Base-by-base conservation (phyloP, 2,329 filamentous ascomycete species). In the Lasiodiplodia theobromae region DNA sequence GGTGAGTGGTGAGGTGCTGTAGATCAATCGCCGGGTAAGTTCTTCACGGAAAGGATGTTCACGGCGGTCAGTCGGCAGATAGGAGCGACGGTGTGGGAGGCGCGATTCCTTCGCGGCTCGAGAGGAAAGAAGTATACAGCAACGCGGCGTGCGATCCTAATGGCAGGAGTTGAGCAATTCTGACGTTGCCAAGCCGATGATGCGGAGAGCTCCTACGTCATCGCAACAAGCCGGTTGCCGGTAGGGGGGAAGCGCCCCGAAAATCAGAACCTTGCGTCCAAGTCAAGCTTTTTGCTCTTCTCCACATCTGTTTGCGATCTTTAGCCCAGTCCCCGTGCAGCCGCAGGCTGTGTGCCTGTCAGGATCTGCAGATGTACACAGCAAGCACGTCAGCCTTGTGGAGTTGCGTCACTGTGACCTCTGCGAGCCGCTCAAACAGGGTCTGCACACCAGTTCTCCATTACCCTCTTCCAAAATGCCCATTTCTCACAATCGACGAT, bases 11-110 rank as follows among this genome's bases (percentile, higher is more conserved):
- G 8, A 51, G 49, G 11, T 40, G 62, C 60, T 69, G 53, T 67
- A 69, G 54, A 38, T 68, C 66, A 56, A 44, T 69, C 71, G 40
- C n/a, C 12, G 38, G 6, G 40, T 34, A 28, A 37, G 40, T 14
- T 10, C 18, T 47, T 44, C 58, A 51, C 40, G 16, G 58, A 3
- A 51, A 37, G 40, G 58, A 63, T 63, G 40, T 6, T 21, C 58
- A 49, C 40, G 25, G 47, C 40, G 58, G 38, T 63, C 58, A 63
- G 70, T 71, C 67, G 25, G 75, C 69, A 44, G 74, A 72, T 70
- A 76, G 71, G 70, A 38, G 25, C 18, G 37, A 63, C 16, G 10
- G 40, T 40, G 58, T 51, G 11, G 34, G 16, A 28, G 40, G 25
- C 23, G 25, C 49, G 25, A 11, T 47, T 60, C 57, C 57, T 44